These are phyloP conservation scores for Podospora pseudocomata DNA, from an alignment of 495 filamentous ascomycete genomes.

Conservation along the genomic window DNA sequence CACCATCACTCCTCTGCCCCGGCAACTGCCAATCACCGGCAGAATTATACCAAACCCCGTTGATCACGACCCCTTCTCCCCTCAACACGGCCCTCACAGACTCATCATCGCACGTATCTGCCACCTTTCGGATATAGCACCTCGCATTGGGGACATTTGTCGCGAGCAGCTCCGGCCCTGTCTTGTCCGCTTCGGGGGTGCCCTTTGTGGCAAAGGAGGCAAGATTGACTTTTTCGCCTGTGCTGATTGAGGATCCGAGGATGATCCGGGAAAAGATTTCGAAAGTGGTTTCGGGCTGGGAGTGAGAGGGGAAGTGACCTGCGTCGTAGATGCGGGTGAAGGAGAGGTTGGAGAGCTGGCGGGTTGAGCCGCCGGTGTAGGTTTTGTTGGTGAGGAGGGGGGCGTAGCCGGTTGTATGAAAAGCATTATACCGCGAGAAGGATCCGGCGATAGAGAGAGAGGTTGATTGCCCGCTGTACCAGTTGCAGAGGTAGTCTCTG, in stretches of 20 bases:
- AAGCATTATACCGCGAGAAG: slow-evolving; percentile 28
- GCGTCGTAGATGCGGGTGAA: slow-evolving; percentile 68
- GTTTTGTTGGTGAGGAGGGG: slow-evolving; percentile 49
- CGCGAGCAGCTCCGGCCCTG: neutral
- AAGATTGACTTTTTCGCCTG: slow-evolving; percentile 47
- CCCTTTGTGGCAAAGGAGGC: slow-evolving; percentile 53
- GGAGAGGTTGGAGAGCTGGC: slow-evolving; percentile 64
- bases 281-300: slow-evolving; percentile 63
- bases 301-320: slow-evolving; percentile 69
- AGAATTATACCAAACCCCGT: neutral
- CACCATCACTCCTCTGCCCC: neutral
- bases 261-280: slow-evolving; percentile 65
- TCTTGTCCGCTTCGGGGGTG: neutral
- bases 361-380: slow-evolving; percentile 60
- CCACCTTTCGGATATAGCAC: neutral
- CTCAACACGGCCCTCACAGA: neutral
- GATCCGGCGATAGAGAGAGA: slow-evolving; percentile 51
- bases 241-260: slow-evolving; percentile 56
- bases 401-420: slow-evolving; percentile 50
- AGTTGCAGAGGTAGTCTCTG: slow-evolving; percentile 66
- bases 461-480: slow-evolving; percentile 42
- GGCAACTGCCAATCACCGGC: neutral
- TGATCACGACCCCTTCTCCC: neutral
- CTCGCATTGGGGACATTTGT: neutral
- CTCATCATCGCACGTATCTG: neutral